Conservation (phyloP, 1,139 yeast species). For the Zygosaccharomyces pseudobailii region DNA sequence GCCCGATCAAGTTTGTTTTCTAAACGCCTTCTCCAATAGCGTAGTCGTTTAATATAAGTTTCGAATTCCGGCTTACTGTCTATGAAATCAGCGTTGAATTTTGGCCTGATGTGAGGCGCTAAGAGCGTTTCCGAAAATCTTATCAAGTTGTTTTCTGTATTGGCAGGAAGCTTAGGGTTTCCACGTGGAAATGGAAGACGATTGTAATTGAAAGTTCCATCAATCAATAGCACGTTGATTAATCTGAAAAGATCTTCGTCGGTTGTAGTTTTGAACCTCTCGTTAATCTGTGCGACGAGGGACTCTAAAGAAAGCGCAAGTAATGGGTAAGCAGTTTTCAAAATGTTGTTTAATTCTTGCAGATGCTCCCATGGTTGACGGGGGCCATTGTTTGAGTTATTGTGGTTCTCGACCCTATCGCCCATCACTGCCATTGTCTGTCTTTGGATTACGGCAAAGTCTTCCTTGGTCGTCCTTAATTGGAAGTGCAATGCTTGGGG, state of each 20-base stretch:
- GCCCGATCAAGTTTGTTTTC: constrained; percentile 88
- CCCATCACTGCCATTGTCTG: constrained; percentile 63
- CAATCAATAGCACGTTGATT: constrained; percentile 86
- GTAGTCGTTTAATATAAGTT: constrained; percentile 72
- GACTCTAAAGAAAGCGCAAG: constrained; percentile 91
- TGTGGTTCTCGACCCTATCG: constrained; percentile 32
- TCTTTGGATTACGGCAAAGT: constrained; percentile 79
- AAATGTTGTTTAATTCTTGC: constrained; percentile 89
- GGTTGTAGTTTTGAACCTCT: constrained; percentile 87
- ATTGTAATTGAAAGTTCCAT: constrained; percentile 84
- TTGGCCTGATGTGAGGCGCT: constrained; percentile 85
- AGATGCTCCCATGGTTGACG: constrained; percentile 93
- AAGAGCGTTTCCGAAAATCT: constrained; percentile 90
- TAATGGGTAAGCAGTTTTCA: constrained; percentile 94
- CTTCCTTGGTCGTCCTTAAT: constrained; percentile 90
- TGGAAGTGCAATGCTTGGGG: constrained; percentile 98
- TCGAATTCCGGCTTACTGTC: constrained; percentile 85
- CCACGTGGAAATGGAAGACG: constrained; percentile 81
- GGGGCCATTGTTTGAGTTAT: constrained; percentile 21
- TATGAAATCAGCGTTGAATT: constrained; percentile 89
- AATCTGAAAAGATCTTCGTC: constrained; percentile 96
- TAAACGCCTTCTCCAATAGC: constrained; percentile 89
- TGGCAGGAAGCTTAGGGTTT: constrained; percentile 83
- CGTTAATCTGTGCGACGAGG: constrained; percentile 90
- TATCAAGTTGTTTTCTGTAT: constrained; percentile 84